Conservation (phyloP, 129 eudicot genomes). For the Silybum marianum region DNA sequence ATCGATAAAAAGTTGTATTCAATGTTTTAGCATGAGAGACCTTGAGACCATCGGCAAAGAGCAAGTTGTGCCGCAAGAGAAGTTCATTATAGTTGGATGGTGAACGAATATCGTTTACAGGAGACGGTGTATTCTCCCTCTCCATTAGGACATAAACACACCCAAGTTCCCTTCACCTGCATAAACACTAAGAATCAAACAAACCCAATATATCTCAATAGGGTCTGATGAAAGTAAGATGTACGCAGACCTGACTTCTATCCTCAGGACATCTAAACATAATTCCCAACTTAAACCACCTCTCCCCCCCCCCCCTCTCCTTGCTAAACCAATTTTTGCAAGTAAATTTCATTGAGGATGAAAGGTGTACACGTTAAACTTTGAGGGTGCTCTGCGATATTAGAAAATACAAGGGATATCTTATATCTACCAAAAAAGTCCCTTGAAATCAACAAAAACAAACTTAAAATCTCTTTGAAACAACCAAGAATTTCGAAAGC, state of each 20-base stretch:
- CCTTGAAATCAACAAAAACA: neutral
- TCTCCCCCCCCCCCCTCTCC: too few relatives aligned
- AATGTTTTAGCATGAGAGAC: slow-evolving; percentile 25
- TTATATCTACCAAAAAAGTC: neutral
- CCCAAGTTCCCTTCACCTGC: slow-evolving; percentile 15
- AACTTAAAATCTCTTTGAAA: neutral
- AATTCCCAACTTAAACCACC: neutral
- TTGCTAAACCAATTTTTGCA: neutral
- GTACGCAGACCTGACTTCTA: neutral
- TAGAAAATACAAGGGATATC: neutral
- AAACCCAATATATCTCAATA: neutral
- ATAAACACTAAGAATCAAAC: slow-evolving; percentile 9
- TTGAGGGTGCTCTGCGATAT: neutral
- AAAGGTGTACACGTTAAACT: neutral
- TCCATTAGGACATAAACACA: slow-evolving; percentile 37
- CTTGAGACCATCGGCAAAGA: slow-evolving; percentile 52
- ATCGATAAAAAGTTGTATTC: neutral
- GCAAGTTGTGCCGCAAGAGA: slow-evolving; percentile 39
- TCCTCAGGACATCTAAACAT: neutral
- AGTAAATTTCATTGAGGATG: neutral
- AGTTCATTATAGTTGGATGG: slow-evolving; percentile 46
- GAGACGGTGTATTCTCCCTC: slow-evolving; percentile 16
- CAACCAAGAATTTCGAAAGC: neutral
- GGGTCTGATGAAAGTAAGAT: neutral
- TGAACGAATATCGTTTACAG: slow-evolving; percentile 22